Percentiles rank a stretch among this genome's conserved stretches.
Conservation (phyloP, 1,284 basidiomycete genomes). For the Schizophyllum commune region DNA sequence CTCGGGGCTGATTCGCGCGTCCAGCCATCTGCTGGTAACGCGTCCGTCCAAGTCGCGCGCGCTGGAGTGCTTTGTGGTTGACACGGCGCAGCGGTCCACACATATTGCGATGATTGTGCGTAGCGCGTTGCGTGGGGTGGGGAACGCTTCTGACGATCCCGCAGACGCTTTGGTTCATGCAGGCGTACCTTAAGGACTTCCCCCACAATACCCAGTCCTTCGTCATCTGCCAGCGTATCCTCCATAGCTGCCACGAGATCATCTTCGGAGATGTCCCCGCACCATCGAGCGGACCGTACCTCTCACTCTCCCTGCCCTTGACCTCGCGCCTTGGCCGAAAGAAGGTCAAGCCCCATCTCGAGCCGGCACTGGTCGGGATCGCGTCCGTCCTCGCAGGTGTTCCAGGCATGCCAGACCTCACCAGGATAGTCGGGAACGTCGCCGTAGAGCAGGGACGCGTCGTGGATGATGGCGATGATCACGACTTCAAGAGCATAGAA, state of each 20-base stretch:
- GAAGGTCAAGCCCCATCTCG: constrained; percentile 66
- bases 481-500: constrained; percentile 34
- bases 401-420: constrained; percentile 73
- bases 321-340: constrained; percentile 43
- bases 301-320: constrained; percentile 39
- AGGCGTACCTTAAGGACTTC: constrained; percentile 89
- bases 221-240: constrained; percentile 84
- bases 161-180: constrained; percentile 97
- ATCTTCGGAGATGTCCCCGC: constrained; percentile 88
- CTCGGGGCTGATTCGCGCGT: neutral
- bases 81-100: constrained; percentile 80
- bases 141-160: constrained; percentile 10
- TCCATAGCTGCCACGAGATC: constrained; percentile 93
- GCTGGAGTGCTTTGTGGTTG: constrained; percentile 86
- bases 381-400: constrained; percentile 74
- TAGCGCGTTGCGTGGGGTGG: constrained; percentile 17
- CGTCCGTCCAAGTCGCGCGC: constrained; percentile 85
- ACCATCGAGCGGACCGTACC: constrained; percentile 58
- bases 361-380: constrained; percentile 81
- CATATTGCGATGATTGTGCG: constrained; percentile 91
- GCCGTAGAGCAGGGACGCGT: constrained; percentile 85
- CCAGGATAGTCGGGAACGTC: constrained; percentile 70
- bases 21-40: constrained; percentile 86
- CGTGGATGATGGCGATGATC: constrained; percentile 43
- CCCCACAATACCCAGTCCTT: constrained; percentile 75